Conservation (phyloP, 1,139 yeast genomes). For the Cylindricascospora bacillispora region DNA sequence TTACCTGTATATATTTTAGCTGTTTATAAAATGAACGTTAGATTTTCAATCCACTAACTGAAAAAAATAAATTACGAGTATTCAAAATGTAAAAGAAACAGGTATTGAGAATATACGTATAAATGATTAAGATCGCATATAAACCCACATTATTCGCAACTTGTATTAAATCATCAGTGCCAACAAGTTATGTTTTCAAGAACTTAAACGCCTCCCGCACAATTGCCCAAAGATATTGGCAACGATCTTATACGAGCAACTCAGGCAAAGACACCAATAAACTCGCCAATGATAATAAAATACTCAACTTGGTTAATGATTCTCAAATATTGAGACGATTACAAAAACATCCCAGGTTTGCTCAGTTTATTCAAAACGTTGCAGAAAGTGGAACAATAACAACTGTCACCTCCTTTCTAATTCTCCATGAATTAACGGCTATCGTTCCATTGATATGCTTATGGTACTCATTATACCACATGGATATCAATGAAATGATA, state of each 20-base stretch:
- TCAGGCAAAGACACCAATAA: no score
- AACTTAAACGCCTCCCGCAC: no score
- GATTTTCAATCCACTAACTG: no score
- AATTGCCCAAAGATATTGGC: no score
- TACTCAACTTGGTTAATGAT: slow-evolving; percentile 15
- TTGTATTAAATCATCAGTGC: no score
- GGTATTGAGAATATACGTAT: background rate
- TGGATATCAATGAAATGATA: slow-evolving; percentile 35
- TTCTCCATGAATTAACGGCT: slow-evolving; percentile 82
- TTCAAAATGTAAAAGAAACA: background rate
- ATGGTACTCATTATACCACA: slow-evolving; percentile 63
- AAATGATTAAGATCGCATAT: background rate
- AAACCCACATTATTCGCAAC: no score
- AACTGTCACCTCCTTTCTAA: slow-evolving; percentile 57
- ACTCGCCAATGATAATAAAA: no score
- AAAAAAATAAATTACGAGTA: slow-evolving; percentile 1
- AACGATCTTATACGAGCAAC: no score
- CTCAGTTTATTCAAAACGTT: slow-evolving; percentile 15
- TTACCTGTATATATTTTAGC: no score
- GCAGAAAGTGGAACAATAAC: slow-evolving; percentile 45
- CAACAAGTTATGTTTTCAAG: no score
- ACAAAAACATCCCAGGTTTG: slow-evolving; percentile 14
- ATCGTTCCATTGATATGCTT: slow-evolving; percentile 62
- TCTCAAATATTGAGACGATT: slow-evolving; percentile 16
- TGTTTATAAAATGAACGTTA: no score